A percentile compares a stretch with the other conserved stretches of the same genome.
phyloP scores from a whole-genome alignment of 2,329 filamentous ascomycete genomes.

The Botrytis pseudocinerea region DNA sequence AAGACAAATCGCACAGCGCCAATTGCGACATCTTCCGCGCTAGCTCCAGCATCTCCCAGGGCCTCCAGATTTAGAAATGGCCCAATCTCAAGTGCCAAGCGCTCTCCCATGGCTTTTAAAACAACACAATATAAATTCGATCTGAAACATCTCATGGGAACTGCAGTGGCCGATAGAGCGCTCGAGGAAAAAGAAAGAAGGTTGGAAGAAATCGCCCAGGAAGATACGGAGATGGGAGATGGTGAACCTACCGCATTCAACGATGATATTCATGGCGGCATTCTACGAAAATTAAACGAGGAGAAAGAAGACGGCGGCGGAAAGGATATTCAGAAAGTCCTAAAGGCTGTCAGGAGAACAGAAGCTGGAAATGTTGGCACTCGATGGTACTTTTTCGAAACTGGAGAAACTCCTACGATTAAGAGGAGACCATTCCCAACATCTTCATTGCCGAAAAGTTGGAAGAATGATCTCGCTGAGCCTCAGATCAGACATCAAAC shows the following conservation, averaged over 20 bases:
- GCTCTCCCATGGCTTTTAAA: slow-evolving; percentile 46
- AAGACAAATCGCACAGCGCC: slow-evolving; percentile 25
- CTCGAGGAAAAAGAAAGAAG: slow-evolving; percentile 55
- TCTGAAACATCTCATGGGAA: slow-evolving; percentile 60
- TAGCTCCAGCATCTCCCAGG: slow-evolving; percentile 24
- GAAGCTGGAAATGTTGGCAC: slow-evolving; percentile 56
- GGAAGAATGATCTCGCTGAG: slow-evolving; percentile 45
- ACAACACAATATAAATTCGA: slow-evolving; percentile 61
- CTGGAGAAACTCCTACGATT: slow-evolving; percentile 17
- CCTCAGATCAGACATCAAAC: slow-evolving; percentile 55
- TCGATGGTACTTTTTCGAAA: slow-evolving; percentile 58
- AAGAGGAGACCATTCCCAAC: slow-evolving; percentile 36
- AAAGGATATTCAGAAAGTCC: slow-evolving; percentile 45
- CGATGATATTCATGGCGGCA: slow-evolving; percentile 10
- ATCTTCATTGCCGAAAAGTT: slow-evolving; percentile 27
- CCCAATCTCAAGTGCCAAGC: slow-evolving; percentile 45
- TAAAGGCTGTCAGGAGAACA: slow-evolving; percentile 59
- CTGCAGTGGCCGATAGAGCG: slow-evolving; percentile 59
- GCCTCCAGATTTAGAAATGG: slow-evolving; percentile 26
- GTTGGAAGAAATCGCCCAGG: slow-evolving; percentile 38
- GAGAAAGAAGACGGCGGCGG: slow-evolving; percentile 45
- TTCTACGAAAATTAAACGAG: slow-evolving; percentile 9
- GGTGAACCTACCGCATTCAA: background rate
- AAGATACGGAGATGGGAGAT: slow-evolving; percentile 16
- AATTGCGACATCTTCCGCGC: slow-evolving; percentile 21